Conservation (phyloP, 2,329 filamentous ascomycete species). For the Thielaviopsis populi region DNA sequence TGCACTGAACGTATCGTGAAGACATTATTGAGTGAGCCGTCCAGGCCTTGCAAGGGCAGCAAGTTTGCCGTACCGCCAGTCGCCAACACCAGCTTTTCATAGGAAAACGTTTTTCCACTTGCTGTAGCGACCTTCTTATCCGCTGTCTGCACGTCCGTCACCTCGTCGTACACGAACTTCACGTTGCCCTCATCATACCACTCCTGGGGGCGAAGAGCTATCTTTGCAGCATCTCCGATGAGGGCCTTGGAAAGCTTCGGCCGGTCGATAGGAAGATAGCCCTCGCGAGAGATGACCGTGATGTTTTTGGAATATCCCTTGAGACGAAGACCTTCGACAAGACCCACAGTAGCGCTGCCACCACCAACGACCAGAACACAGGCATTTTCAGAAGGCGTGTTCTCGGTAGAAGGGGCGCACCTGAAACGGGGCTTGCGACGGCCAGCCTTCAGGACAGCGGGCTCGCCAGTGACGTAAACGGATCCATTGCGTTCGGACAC, state of each 20-base stretch:
- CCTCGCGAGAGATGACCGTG: slow-evolving; percentile 71
- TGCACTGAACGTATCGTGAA: slow-evolving; percentile 69
- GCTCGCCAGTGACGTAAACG: slow-evolving; percentile 71
- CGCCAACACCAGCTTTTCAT: slow-evolving; percentile 80
- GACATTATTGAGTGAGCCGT: slow-evolving; percentile 62
- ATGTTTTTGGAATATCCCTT: slow-evolving; percentile 67
- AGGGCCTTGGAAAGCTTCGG: slow-evolving; percentile 93
- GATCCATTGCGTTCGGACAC: slow-evolving; percentile 66
- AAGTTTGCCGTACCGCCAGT: slow-evolving; percentile 66
- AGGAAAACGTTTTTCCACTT: slow-evolving; percentile 53
- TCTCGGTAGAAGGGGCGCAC: background rate
- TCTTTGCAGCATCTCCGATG: slow-evolving; percentile 62
- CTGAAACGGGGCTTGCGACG: slow-evolving; percentile 42
- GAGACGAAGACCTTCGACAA: slow-evolving; percentile 68
- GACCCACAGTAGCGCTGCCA: slow-evolving; percentile 69
- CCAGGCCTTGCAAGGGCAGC: slow-evolving; percentile 72
- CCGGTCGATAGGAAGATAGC: slow-evolving; percentile 76
- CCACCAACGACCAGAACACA: slow-evolving; percentile 73
- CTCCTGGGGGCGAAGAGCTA: slow-evolving; percentile 58
- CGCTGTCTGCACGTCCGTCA: slow-evolving; percentile 61
- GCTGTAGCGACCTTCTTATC: slow-evolving; percentile 60
- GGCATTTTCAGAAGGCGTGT: slow-evolving; percentile 42
- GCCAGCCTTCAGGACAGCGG: slow-evolving; percentile 61
- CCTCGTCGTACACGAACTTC: slow-evolving; percentile 46
- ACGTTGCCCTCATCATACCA: slow-evolving; percentile 57